phyloP scores from a whole-genome alignment of 2,329 filamentous ascomycete genomes.

The Nemania sp. region DNA sequence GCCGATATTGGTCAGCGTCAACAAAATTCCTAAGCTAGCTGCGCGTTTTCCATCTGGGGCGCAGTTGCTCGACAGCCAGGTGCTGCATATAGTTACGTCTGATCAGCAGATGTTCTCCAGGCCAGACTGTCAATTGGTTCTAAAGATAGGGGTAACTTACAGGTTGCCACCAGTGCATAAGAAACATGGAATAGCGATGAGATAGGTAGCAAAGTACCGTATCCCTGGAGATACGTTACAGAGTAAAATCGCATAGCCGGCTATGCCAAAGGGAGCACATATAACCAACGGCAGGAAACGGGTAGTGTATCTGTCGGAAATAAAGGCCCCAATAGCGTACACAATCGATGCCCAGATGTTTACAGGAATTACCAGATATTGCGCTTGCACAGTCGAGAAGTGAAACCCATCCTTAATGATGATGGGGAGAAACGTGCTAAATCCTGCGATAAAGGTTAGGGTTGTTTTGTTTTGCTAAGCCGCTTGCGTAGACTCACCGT shows the following conservation, averaged over 20 bases:
- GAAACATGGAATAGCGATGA: slow-evolving; percentile 47
- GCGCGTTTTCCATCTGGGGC: slow-evolving; percentile 49
- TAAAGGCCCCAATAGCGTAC: slow-evolving; percentile 54
- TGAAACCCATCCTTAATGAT: slow-evolving; percentile 56
- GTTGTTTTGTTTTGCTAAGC: too few relatives aligned
- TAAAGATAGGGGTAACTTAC: slow-evolving; percentile 34
- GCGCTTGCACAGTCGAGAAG: slow-evolving; percentile 54
- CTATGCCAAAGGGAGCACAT: slow-evolving; percentile 46
- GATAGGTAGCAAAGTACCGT: slow-evolving; percentile 47
- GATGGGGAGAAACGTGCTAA: slow-evolving; percentile 57
- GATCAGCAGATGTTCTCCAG: neutral
- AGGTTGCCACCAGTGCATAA: slow-evolving; percentile 45
- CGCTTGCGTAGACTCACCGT: slow-evolving; percentile 41
- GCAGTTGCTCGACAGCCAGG: slow-evolving; percentile 47
- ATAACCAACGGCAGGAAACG: slow-evolving; percentile 54
- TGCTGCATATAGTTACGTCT: slow-evolving; percentile 22
- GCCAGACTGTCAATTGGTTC: neutral
- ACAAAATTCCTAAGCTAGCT: slow-evolving; percentile 45
- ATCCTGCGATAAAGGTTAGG: slow-evolving; percentile 42
- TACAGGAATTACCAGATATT: slow-evolving; percentile 57
- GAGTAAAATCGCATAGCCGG: slow-evolving; percentile 47
- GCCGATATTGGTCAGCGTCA: slow-evolving; percentile 46
- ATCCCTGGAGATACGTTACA: slow-evolving; percentile 41
- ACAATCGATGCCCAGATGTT: slow-evolving; percentile 56
- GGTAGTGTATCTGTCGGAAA: slow-evolving; percentile 53